Base-by-base conservation (phyloP, 1,284 basidiomycete genomes). In the Microstroma glucosiphilum region DNA sequence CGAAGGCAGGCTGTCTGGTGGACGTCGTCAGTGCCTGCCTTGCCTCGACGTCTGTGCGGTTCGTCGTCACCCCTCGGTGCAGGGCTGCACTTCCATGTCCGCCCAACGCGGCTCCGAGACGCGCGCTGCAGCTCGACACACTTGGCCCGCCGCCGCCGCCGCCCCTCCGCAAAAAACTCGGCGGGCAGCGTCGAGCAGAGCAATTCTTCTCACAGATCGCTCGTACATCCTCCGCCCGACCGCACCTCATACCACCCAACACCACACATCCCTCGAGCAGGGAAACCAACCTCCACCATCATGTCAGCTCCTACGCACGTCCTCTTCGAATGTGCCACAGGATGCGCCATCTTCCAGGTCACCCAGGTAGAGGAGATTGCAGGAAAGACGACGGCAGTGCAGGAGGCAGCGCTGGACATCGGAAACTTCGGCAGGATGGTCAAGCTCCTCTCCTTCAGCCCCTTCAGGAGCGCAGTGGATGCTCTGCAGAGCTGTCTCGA, bases 401-500 rank as follows among this genome's bases (percentile, higher is more conserved):
- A 96, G 82, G 87, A 89, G 65, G 71, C 70, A 49, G 69, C 80
- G 62, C 66, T 71, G 70, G 91, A 97, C 81, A 83, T 94, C 74
- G 84, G 87, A 78, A 92, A 91, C 80, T 98, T 99, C 81, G 85
- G 86, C 70, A 92, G 93, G 84, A 94, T 96, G 90, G 90, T 97
- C 70, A 85, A 87, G 76, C 83, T 98, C 75, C 81, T 90, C 80
- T 93, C 90, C 78, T 98, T 97, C 83, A 85, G 88, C 63, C 94
- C 96, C 1, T 98, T 96, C 85, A 92, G 91, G 80, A 92, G 85
- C 69, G 92, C 93, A 46, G 92, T 91, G 1, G 90, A 97, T 80
- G 96, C 94, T 30, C 83, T 99, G 69, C 92, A 98, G 82, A 96
- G 96, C 76, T 89, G 89, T 62, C 96, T 97, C 79, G 93, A 98